phyloP scores from a whole-genome alignment of 106 monocot genomes.

The Allium fistulosum region DNA sequence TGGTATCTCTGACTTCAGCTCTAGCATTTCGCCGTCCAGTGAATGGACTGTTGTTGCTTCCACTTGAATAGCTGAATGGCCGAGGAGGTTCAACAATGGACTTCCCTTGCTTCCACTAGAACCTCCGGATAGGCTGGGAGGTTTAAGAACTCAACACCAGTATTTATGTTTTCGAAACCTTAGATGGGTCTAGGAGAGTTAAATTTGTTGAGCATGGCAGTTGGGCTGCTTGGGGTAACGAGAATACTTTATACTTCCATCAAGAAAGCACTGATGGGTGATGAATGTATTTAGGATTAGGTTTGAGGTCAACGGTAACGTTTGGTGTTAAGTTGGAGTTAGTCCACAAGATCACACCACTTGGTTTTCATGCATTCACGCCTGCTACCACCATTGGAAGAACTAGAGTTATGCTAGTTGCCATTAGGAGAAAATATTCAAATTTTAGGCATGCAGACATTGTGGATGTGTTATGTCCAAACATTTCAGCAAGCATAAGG shows the following conservation, averaged over 20 bases:
- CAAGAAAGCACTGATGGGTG: conserved; percentile 52
- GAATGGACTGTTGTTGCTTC: conserved; percentile 85
- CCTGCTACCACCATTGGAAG: conserved; percentile 46
- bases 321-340: neutral
- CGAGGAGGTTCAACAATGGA: conserved; percentile 23
- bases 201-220: conserved; percentile 49
- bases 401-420: conserved; percentile 51
- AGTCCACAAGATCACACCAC: conserved; percentile 48
- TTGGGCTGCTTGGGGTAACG: conserved; percentile 84
- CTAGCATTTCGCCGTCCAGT: conserved; percentile 78
- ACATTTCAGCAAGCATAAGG: no score
- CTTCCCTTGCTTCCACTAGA: conserved; percentile 63
- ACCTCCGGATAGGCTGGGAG: conserved; percentile 40
- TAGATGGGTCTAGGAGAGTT: conserved; percentile 49
- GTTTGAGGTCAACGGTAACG: neutral
- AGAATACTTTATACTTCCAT: conserved; percentile 65
- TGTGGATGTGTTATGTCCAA: conserved; percentile 19
- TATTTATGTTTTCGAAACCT: conserved; percentile 61
- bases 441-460: conserved; percentile 77
- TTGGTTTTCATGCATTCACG: conserved; percentile 94
- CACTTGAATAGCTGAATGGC: no score
- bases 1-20: conserved; percentile 67
- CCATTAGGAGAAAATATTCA: conserved; percentile 51
- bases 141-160: conserved; percentile 47
- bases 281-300: conserved; percentile 67